Conservation (phyloP, 148 eudicot genomes). For the Camellia japonica region DNA sequence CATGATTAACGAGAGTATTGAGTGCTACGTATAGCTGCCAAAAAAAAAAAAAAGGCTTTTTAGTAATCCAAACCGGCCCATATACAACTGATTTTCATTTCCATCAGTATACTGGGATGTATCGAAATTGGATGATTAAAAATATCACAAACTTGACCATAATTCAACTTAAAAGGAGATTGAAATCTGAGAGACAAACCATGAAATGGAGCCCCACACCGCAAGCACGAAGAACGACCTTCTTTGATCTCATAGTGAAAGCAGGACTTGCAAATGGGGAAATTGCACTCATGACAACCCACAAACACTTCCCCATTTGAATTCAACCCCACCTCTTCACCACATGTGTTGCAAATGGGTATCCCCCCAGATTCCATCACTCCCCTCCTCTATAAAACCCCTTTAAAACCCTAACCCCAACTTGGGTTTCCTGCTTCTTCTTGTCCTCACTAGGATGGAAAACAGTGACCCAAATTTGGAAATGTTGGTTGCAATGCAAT, state of each 20-base stretch:
- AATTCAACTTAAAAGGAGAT: background rate
- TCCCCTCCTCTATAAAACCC: background rate
- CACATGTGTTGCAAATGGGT: slow-evolving; percentile 77
- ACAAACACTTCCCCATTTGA: slow-evolving; percentile 75
- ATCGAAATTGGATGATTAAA: too few species aligned
- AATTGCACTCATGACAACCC: slow-evolving; percentile 81
- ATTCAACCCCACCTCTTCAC: slow-evolving; percentile 60
- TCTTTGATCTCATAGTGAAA: slow-evolving; percentile 71
- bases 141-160: too few species aligned
- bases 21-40: too few species aligned
- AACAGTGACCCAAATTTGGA: slow-evolving; percentile 22
- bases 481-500: slow-evolving; percentile 29
- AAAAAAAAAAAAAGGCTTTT: too few species aligned
- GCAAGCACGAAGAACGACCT: slow-evolving; percentile 68
- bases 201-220: slow-evolving; percentile 63
- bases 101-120: too few species aligned
- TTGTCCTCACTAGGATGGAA: slow-evolving; percentile 4
- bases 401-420: background rate
- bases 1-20: background rate
- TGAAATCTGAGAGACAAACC: slow-evolving; percentile 28
- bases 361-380: slow-evolving; percentile 72
- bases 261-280: slow-evolving; percentile 74
- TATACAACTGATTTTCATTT: too few species aligned
- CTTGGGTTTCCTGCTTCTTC: background rate
- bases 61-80: too few species aligned